Conservation (phyloP, 140 eudicot species). For the Erigeron philadelphicus region DNA sequence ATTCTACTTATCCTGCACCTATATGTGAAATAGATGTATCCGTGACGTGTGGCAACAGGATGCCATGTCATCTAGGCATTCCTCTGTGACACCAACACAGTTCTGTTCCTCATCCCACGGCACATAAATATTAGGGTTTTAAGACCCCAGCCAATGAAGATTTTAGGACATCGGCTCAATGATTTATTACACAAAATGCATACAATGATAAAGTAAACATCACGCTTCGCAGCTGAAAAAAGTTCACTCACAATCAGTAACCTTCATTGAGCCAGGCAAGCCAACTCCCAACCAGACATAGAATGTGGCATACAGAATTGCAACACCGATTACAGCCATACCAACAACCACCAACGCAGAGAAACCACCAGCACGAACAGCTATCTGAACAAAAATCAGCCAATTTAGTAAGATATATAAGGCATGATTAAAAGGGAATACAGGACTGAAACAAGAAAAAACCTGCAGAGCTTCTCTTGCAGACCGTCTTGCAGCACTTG, state of each 20-base stretch:
- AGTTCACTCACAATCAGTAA: constrained; percentile 70
- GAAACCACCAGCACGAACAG: constrained; percentile 97
- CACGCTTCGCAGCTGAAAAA: constrained; percentile 14
- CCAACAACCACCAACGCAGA: constrained; percentile 96
- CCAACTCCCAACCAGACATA: constrained; percentile 90
- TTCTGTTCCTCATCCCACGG: too few relatives aligned
- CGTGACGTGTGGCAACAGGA: too few relatives aligned
- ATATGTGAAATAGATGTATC: too few relatives aligned
- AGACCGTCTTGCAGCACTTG: constrained; percentile 97
- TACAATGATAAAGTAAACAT: not conserved
- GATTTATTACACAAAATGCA: not conserved
- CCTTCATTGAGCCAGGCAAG: constrained; percentile 83
- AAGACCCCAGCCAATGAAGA: too few relatives aligned
- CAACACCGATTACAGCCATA: constrained; percentile 94
- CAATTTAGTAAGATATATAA: constrained; percentile 20
- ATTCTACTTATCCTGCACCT: too few relatives aligned
- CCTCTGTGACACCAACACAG: too few relatives aligned
- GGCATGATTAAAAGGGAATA: not conserved
- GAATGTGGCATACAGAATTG: constrained; percentile 81
- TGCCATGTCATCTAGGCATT: too few relatives aligned
- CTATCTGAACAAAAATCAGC: constrained; percentile 50
- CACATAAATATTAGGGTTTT: too few relatives aligned
- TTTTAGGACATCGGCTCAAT: not conserved
- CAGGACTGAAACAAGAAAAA: constrained; percentile 12
- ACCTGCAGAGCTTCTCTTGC: constrained; percentile 98